These are phyloP conservation scores for Pseudogymnoascus sp. DNA, from an alignment of 2,329 filamentous ascomycete genomes.

Conservation along the genomic window DNA sequence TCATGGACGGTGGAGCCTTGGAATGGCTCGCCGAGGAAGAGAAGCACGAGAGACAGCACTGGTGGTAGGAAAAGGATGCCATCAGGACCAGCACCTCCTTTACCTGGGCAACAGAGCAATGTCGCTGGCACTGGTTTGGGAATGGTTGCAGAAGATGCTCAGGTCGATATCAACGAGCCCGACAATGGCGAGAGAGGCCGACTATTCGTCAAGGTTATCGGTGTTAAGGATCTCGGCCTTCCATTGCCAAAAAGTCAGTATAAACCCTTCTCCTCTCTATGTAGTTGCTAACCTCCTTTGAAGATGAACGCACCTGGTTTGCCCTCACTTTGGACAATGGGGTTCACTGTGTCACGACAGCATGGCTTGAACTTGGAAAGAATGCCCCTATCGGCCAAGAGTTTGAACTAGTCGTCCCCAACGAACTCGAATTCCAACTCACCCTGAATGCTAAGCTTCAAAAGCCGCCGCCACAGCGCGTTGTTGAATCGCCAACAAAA, in stretches of 20 bases:
- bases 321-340: constrained; percentile 97
- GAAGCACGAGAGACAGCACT: constrained; percentile 55
- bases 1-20: constrained; percentile 97
- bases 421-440: constrained; percentile 97
- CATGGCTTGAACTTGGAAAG: constrained; percentile 86
- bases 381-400: constrained; percentile 95
- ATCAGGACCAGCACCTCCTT: constrained; percentile 64
- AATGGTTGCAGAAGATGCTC: constrained; percentile 60
- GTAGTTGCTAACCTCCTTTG: constrained; percentile 24
- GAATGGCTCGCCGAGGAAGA: constrained; percentile 72
- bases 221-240: constrained; percentile 90
- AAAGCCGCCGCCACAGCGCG: constrained; percentile 59
- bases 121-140: constrained; percentile 51
- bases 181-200: constrained; percentile 83
- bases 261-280: neutral
- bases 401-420: constrained; percentile 93
- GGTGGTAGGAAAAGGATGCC: constrained; percentile 35
- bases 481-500: constrained; percentile 56
- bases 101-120: constrained; percentile 84
- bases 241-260: constrained; percentile 80
- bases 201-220: constrained; percentile 97
- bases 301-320: constrained; percentile 88
- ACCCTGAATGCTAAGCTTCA: constrained; percentile 93
- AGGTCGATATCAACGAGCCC: constrained; percentile 34
- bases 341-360: constrained; percentile 93